These are phyloP conservation scores for Amylostereum areolatum DNA, from an alignment of 1,284 basidiomycete species.

Conservation along the genomic window DNA sequence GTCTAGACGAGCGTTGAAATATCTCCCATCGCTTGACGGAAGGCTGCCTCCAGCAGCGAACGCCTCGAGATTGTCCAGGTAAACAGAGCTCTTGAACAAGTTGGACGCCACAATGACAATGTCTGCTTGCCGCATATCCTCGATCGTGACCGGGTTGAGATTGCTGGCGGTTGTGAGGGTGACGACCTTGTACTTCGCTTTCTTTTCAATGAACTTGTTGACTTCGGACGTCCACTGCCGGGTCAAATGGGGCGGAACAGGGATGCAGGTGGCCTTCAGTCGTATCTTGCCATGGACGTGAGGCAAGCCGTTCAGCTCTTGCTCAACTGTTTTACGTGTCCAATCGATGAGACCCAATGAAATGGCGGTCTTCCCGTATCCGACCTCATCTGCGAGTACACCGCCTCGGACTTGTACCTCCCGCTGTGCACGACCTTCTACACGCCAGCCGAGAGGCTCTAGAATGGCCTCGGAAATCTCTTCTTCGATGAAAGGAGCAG, in stretches of 20 bases:
- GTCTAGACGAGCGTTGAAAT: slow-evolving; percentile 78
- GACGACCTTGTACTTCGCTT: slow-evolving; percentile 53
- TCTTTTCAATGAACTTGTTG: slow-evolving; percentile 68
- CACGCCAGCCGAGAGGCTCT: slow-evolving; percentile 85
- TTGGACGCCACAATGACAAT: slow-evolving; percentile 86
- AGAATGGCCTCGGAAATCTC: slow-evolving; percentile 90
- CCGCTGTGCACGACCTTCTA: slow-evolving; percentile 84
- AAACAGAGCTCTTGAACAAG: slow-evolving; percentile 73
- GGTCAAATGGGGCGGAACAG: slow-evolving; percentile 88
- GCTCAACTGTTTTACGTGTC: slow-evolving; percentile 48
- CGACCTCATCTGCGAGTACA: slow-evolving; percentile 93
- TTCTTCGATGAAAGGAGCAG: slow-evolving; percentile 81
- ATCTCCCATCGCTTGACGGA: slow-evolving; percentile 73
- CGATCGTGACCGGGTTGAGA: slow-evolving; percentile 72
- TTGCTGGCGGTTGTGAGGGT: slow-evolving; percentile 69
- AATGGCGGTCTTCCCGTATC: slow-evolving; percentile 96
- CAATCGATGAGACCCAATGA: slow-evolving; percentile 84
- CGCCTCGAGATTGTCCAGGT: slow-evolving; percentile 70
- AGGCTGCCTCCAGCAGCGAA: slow-evolving; percentile 64
- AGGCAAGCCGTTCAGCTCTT: slow-evolving; percentile 48
- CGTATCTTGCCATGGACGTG: slow-evolving; percentile 63
- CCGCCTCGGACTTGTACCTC: slow-evolving; percentile 78
- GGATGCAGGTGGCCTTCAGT: slow-evolving; percentile 74
- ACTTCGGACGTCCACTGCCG: slow-evolving; percentile 90
- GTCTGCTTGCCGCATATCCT: slow-evolving; percentile 77